Evolutionary conservation across 2,329 filamentous ascomycete species (phyloP), one percentile per base, ranked within the genome.

Genomic region (Paraconiothyrium sp.): DNA sequence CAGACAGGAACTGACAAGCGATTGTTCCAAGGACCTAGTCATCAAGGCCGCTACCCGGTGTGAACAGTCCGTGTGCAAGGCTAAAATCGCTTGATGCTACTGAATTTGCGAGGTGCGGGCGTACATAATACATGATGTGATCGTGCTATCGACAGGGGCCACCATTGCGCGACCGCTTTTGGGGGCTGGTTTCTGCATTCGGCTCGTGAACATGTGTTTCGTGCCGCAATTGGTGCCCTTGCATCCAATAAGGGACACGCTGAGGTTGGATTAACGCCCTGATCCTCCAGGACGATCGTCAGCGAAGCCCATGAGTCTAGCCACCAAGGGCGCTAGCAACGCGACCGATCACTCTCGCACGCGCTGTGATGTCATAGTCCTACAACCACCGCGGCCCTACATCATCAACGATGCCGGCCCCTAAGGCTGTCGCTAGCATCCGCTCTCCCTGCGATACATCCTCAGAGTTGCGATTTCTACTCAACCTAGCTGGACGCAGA

Each of bases 321-420:
- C 47, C 49, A 52, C 60, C 35, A 47, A 50, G 52, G 48, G 48
- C 58, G 47, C 46, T 61, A 41, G 61, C 64, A 41, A 54, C 58
- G 49, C 57, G 34, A 62, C 54, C 65, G 68, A 71, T 41, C 37
- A 57, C 50, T 56, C 49, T 16, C n/a, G 32, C 54, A 63, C 48
- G 54, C 54, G 30, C 50, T 50, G 70, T 75, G 72, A 75, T 70
- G 70, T 76, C 74, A 76, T 72, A 57, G 59, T 30, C 41, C 44
- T 32, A 56, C 32, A 57, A 57, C 54, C 58, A 64, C 62, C 59
- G 59, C 62, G 63, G 59, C 62, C 66, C 69, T 71, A 47, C 67
- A 68, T 70, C 63, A 72, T 71, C 65, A 68, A 66, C 59, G n/a
- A 69, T 71, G 67, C 55, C 58, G 59, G n/a, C 54, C 34, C 51